A percentile compares a stretch with the other conserved stretches of the same genome.
Conservation (phyloP, 2,329 filamentous ascomycete species). For the Fusarium goolgardi region DNA sequence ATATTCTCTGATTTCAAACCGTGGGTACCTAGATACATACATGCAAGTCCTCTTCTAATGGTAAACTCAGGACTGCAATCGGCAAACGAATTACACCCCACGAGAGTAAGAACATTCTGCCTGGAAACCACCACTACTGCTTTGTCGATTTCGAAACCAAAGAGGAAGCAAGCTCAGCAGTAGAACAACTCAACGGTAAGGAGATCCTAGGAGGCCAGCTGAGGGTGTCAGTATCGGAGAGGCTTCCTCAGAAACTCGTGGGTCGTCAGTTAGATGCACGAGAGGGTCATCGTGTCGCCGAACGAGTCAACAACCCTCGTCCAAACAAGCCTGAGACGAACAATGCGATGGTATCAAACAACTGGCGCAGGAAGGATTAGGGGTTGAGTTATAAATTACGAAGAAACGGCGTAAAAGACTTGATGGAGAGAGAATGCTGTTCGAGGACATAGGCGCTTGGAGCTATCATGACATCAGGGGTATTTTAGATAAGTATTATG, state of each 20-base stretch:
- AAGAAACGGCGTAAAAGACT: background rate
- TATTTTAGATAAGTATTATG: background rate
- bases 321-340: conserved; percentile 5
- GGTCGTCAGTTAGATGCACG: conserved; percentile 8
- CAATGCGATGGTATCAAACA: conserved; percentile 18
- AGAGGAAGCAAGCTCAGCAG: conserved; percentile 65
- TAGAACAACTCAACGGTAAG: conserved; percentile 48
- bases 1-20: conserved; percentile 60
- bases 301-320: conserved; percentile 4
- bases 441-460: background rate
- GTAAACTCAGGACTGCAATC: conserved; percentile 43
- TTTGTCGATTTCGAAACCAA: conserved; percentile 71
- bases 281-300: background rate
- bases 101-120: conserved; percentile 62
- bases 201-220: background rate
- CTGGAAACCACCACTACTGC: conserved; percentile 70
- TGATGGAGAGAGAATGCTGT: background rate
- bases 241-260: conserved; percentile 10
- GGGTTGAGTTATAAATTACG: fast-evolving
- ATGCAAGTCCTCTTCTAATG: background rate
- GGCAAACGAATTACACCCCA: conserved; percentile 69
- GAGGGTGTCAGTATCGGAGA: conserved; percentile 21
- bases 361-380: conserved; percentile 23
- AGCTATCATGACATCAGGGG: background rate
- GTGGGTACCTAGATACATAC: background rate